Percentiles rank a stretch among this genome's conserved stretches.
These are phyloP conservation scores for Phytophthora litchii DNA, from an alignment of 352 stramenopile species.

Conservation along the genomic window DNA sequence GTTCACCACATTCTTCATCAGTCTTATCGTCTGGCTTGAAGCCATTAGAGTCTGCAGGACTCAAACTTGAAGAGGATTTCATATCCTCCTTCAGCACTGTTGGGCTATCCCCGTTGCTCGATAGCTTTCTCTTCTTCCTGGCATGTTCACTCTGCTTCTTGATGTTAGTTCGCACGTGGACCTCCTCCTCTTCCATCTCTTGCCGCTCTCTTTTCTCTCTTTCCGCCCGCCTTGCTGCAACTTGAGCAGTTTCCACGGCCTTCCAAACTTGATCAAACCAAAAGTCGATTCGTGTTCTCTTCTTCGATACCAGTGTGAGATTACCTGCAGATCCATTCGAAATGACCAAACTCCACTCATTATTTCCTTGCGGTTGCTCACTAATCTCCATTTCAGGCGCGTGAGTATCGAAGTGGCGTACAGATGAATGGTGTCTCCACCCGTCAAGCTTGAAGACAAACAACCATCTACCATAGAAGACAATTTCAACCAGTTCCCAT, in stretches of 20 bases:
- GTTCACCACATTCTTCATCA: conserved; percentile 30
- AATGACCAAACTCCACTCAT: conserved; percentile 54
- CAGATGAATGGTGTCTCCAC: conserved; percentile 39
- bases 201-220: conserved; percentile 24
- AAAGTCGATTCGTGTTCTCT: conserved; percentile 56
- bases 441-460: conserved; percentile 48
- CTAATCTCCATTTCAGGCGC: conserved; percentile 29
- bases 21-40: conserved; percentile 29
- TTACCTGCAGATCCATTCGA: conserved; percentile 1
- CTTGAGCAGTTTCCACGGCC: conserved; percentile 30
- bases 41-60: conserved; percentile 3
- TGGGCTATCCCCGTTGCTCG: conserved; percentile 5
- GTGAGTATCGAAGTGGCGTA: conserved; percentile 34
- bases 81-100: not conserved
- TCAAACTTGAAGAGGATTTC: conserved; percentile 7
- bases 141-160: conserved; percentile 4
- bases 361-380: conserved; percentile 33
- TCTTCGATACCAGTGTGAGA: conserved; percentile 44
- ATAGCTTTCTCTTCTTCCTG: conserved; percentile 31
- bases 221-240: conserved; percentile 16
- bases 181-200: conserved; percentile 29
- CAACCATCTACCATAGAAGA: conserved; percentile 39
- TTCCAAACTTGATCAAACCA: conserved; percentile 68
- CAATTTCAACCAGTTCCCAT: conserved; percentile 54
- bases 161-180: conserved; percentile 4